Evolutionary conservation across 2,329 filamentous ascomycete genomes (phyloP).

Genomic region (Aspergillus neotritici): DNA sequence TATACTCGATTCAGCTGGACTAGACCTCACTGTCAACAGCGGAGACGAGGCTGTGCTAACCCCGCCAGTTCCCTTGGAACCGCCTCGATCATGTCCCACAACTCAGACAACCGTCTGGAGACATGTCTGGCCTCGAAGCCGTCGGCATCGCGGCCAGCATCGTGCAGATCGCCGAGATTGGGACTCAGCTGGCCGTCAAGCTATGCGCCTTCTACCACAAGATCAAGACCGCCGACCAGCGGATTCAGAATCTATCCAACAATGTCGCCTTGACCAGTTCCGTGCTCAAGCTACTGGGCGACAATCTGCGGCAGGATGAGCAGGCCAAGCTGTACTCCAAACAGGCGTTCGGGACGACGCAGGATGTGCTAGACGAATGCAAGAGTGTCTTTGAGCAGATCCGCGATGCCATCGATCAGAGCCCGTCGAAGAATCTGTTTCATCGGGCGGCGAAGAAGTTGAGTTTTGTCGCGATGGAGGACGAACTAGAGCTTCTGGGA

Average conservation of each 20-base stretch:
- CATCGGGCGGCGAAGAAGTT: conserved; percentile 11
- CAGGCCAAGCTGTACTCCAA: conserved; percentile 15
- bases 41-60: too few relatives aligned
- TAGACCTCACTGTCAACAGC: too few relatives aligned
- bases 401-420: background rate
- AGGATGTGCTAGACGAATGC: conserved; percentile 19
- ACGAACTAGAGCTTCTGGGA: conserved; percentile 20
- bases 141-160: conserved; percentile 25
- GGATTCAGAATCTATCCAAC: conserved; percentile 19
- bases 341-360: conserved; percentile 11
- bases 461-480: conserved; percentile 18
- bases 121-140: conserved; percentile 18
- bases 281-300: conserved; percentile 23
- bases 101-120: too few relatives aligned
- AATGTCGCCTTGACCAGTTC: conserved; percentile 27
- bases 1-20: too few relatives aligned
- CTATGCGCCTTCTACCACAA: conserved; percentile 27
- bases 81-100: too few relatives aligned
- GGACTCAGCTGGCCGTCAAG: conserved; percentile 24
- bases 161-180: conserved; percentile 29
- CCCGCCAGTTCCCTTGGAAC: too few relatives aligned
- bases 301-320: conserved; percentile 21
- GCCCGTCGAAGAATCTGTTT: background rate
- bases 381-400: conserved; percentile 18
- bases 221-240: conserved; percentile 20